Percentiles rank a stretch among this genome's conserved stretches.
Evolutionary conservation across 768 basidiomycete genomes (phyloP).

Genomic region (Agaricus bisporus): DNA sequence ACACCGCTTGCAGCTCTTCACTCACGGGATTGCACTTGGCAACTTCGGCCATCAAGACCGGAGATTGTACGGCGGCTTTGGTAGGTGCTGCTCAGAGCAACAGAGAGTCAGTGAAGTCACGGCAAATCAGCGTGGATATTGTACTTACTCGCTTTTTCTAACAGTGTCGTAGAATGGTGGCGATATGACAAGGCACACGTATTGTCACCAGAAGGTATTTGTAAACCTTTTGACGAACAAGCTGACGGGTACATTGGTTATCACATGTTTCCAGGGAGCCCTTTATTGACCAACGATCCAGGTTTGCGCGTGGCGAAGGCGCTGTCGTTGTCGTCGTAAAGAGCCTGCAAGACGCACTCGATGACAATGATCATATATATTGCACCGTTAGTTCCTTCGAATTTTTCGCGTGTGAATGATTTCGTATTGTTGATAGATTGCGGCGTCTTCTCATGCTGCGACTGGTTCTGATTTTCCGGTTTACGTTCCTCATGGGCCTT

Average conservation of each 20-base stretch:
- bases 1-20: conserved; percentile 46
- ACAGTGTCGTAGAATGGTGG: conserved; percentile 28
- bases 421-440: conserved; percentile 22
- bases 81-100: conserved; percentile 41
- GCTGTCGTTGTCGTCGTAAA: conserved; percentile 33
- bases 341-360: conserved; percentile 28
- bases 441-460: conserved; percentile 32
- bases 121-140: not conserved
- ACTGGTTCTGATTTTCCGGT: conserved; percentile 30
- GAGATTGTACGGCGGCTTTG: conserved; percentile 43
- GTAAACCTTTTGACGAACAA: conserved; percentile 37
- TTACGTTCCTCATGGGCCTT: conserved; percentile 29
- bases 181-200: conserved; percentile 30
- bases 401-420: too few species aligned
- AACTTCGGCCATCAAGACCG: conserved; percentile 33
- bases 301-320: conserved; percentile 34
- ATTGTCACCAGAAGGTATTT: conserved; percentile 34
- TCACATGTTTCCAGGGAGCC: not conserved
- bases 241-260: conserved; percentile 32
- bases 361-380: conserved; percentile 35
- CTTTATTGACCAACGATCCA: conserved; percentile 9
- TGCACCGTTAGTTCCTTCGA: conserved; percentile 23
- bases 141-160: not conserved
- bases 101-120: conserved; percentile 23
- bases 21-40: conserved; percentile 44